Evolutionary conservation across 2,329 filamentous ascomycete species (phyloP).

Genomic region (Huntiella abstrusa): DNA sequence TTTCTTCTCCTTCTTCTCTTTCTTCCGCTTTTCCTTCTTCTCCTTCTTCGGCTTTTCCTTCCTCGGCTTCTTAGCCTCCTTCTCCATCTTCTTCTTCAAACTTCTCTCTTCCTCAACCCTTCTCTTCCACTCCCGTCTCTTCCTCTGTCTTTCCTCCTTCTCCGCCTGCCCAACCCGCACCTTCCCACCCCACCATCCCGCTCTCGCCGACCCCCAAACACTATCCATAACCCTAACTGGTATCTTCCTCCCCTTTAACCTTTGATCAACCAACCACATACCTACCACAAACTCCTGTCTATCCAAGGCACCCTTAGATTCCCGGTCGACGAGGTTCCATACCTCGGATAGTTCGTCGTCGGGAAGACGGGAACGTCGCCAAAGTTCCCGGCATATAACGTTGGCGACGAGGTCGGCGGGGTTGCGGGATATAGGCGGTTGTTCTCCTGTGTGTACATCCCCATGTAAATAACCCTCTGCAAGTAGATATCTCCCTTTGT

Average conservation of each 20-base stretch:
- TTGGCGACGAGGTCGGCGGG: slow-evolving; percentile 39
- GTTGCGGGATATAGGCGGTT: slow-evolving; percentile 11
- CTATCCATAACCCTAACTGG: slow-evolving; percentile 52
- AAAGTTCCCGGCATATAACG: slow-evolving; percentile 56
- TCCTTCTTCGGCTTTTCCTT: neutral
- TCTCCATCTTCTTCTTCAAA: no score
- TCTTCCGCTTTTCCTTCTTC: neutral
- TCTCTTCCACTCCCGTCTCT: neutral
- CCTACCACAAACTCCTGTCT: slow-evolving; percentile 66
- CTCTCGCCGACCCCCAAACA: slow-evolving; percentile 53
- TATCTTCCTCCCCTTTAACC: slow-evolving; percentile 60
- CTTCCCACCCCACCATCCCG: slow-evolving; percentile 17
- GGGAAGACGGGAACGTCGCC: slow-evolving; percentile 49
- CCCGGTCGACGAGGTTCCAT: slow-evolving; percentile 54
- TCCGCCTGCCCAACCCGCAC: neutral
- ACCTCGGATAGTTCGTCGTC: slow-evolving; percentile 52
- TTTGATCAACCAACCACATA: slow-evolving; percentile 66
- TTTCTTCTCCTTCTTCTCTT: neutral
- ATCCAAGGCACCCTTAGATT: slow-evolving; percentile 33
- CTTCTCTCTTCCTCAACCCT: neutral
- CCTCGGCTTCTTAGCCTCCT: neutral
- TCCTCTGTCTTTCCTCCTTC: neutral
- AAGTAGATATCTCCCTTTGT: slow-evolving; percentile 39
- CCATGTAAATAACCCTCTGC: slow-evolving; percentile 11
- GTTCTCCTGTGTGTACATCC: neutral